Base-by-base conservation (phyloP, 495 filamentous ascomycete genomes). In the Bryoglossum gracile region DNA sequence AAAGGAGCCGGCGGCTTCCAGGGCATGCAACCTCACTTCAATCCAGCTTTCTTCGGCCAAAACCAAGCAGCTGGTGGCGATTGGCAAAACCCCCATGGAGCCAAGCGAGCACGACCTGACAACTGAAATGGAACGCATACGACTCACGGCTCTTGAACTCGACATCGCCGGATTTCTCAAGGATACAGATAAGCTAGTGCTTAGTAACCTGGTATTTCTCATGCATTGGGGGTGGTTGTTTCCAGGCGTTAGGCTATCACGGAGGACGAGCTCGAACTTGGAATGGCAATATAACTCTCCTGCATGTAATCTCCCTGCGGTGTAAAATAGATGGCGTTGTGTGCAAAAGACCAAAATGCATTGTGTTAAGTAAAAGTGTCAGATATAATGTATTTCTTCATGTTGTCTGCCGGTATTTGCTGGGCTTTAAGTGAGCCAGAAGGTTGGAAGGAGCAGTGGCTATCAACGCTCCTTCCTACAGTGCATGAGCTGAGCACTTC, bases 41-140 rank as follows among this genome's bases (percentile, higher is more conserved):
- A 89, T 62, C 84, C 85, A 42, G 80, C 75, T 48, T 90, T 91
- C 76, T 94, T 91, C 64, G 68, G 69, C 46, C 71, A 73, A 47
- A 78, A 82, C 56, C 77, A 81, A 50, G 61, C 63, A 13, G 62
- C 58, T 40, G 58, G 58, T 19, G 64, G 62, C 23, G 82, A 77
- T 23, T 76, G 74, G 54, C 86, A 86, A 78, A 92, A 94, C 57
- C 87, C 88, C 0, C 88, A 94, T 54, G 85, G 85, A 22, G 79
- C 84, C 8, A 94, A 94, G 64, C 76, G 86, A 47, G 82, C 82
- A 50, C 77, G 86, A 46, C 79, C 80, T 52, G 81, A 84, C 59
- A n/a, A n/a, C n/a, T n/a, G 84, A 72, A 62, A 49, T 11, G 17
- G 18, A 4, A 43, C 25, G 19, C 3, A 10, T 17, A 18, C 14